Evolutionary conservation across 2,329 filamentous ascomycete genomes (phyloP).

Genomic region (Alternaria gansuensis): DNA sequence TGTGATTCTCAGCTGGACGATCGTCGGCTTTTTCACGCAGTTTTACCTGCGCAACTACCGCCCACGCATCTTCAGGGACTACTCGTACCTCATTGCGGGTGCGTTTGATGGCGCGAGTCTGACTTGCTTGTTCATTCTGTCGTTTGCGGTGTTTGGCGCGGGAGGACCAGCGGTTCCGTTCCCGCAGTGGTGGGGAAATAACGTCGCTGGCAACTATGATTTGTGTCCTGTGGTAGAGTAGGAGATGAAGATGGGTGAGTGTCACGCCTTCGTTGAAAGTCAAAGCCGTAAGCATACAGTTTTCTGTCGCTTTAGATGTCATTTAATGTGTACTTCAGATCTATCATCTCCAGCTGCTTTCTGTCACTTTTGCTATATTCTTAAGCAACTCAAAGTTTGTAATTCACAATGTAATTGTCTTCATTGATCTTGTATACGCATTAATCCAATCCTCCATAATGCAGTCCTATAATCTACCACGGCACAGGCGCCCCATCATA

Average conservation of each 20-base stretch:
- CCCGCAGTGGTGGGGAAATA: conserved; percentile 29
- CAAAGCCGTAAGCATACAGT: background rate
- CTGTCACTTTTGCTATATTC: background rate
- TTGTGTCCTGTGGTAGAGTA: conserved; percentile 25
- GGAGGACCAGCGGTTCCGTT: conserved; percentile 23
- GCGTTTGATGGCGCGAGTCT: conserved; percentile 28
- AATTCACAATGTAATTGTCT: background rate
- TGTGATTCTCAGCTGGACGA: conserved; percentile 26
- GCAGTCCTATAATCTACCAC: conserved; percentile 35
- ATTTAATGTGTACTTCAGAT: background rate
- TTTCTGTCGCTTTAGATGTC: background rate
- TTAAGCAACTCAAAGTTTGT: background rate
- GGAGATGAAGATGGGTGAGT: no score
- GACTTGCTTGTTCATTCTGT: conserved; percentile 26
- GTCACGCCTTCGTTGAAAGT: background rate
- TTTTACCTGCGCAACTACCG: conserved; percentile 30
- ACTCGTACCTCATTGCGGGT: conserved; percentile 28
- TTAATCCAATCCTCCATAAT: background rate
- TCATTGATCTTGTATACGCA: background rate
- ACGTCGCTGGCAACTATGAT: conserved; percentile 26
- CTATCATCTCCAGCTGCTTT: background rate
- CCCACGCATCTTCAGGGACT: conserved; percentile 30
- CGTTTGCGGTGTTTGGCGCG: conserved; percentile 28
- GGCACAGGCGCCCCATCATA: conserved; percentile 50
- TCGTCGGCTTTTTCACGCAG: conserved; percentile 26